Evolutionary conservation across 768 basidiomycete species (phyloP).

Genomic region (Hericium rajendrae): DNA sequence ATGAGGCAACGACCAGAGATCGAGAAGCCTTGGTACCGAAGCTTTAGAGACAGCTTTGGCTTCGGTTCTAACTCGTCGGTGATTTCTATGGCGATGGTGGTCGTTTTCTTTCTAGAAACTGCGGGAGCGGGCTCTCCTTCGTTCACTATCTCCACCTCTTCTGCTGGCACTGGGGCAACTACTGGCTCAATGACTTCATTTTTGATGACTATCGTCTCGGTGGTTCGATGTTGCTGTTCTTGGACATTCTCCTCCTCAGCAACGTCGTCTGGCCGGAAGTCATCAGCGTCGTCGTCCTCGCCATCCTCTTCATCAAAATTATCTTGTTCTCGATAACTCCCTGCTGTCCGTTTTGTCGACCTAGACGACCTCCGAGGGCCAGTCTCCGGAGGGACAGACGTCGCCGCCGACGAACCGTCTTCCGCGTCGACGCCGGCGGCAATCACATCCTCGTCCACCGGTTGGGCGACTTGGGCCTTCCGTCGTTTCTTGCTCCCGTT

Average conservation of each 20-base stretch:
- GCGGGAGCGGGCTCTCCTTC: too few species aligned
- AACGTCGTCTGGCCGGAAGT: not conserved
- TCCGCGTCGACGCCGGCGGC: too few species aligned
- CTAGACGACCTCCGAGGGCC: slow-evolving; percentile 20
- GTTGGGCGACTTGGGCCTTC: too few species aligned
- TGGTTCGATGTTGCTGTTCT: not conserved
- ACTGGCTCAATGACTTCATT: not conserved
- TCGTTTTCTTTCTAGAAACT: too few species aligned
- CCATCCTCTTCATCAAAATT: not conserved
- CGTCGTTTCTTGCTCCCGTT: too few species aligned
- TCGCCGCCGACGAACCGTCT: too few species aligned
- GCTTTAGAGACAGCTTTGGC: slow-evolving; percentile 56
- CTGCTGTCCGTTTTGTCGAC: slow-evolving; percentile 18
- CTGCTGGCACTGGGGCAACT: not conserved
- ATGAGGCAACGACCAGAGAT: slow-evolving; percentile 69
- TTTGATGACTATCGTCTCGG: not conserved
- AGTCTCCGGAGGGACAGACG: too few species aligned
- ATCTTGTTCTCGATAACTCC: slow-evolving; percentile 20
- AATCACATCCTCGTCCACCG: too few species aligned
- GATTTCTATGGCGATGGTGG: slow-evolving; percentile 31
- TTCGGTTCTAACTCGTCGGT: slow-evolving; percentile 60
- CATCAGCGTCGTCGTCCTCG: slow-evolving; percentile 16
- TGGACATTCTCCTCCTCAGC: slow-evolving; percentile 1
- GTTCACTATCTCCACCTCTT: too few species aligned
- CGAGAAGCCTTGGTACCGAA: slow-evolving; percentile 62